Evolutionary conservation across 805 yeast genomes (phyloP), one percentile per base, ranked within the genome.

Genomic region (Candida nemodendra): DNA sequence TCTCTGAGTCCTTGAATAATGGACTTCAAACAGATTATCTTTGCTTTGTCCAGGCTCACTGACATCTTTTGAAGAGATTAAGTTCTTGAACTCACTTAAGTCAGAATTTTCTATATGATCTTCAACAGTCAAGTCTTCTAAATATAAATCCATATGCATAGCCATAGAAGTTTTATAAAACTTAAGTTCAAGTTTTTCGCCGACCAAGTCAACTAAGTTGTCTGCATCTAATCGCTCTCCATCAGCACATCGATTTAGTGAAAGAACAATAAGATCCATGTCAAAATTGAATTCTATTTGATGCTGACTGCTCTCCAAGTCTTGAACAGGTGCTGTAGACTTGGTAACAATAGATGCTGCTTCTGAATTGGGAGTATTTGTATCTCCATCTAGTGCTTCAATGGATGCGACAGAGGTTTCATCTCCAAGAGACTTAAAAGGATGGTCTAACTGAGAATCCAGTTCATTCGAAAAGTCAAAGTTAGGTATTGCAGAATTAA

Each of bases 81-180:
- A 59, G 43, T 78, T 75, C 42, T 79, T 78, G 50, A 84, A 78
- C 47, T 84, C 90, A 1, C 72, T 67, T 5, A 80, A 68, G 0
- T 81, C 76, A 2, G 79, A 68, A 15, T 66, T 66, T 42, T 82
- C 90, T 31, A 88, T 76, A 56, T 76, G 80, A 57, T 93, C 98
- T 29, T 85, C 78, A 18, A 93, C 62, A 24, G 78, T 72, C 25
- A 93, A 66, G 34, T 84, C 86, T 2, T 74, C 71, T 27, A 93
- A 71, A 2, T 68, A 57, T 27, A 91, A 59, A 44, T 81, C 79
- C 4, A 89, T 74, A 43, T 74, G 74, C 81, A 89, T 76, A 29
- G 74, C 83, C 33, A 63, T 68, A 0, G 68, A 66, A 1, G 84
- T 79, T 44, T 73, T 81, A 58, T 62, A 77, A 44, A 84, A 79